phyloP scores from a whole-genome alignment of 1,139 yeast species.

The Debaryomyces coudertii region DNA sequence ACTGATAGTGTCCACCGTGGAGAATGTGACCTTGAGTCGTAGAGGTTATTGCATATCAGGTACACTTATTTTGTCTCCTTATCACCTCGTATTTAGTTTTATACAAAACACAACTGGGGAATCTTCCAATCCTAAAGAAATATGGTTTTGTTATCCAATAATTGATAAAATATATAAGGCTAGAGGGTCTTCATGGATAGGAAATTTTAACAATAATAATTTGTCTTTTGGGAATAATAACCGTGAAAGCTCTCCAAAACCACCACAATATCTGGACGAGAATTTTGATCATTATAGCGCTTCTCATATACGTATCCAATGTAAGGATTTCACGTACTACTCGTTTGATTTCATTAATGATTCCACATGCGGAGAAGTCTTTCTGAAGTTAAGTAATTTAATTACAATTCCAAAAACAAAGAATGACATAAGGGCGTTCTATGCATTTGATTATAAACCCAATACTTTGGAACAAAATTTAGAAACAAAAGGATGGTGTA shows the following conservation, averaged over 20 bases:
- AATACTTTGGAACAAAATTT: slow-evolving; percentile 64
- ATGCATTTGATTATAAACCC: slow-evolving; percentile 54
- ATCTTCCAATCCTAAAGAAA: slow-evolving; percentile 54
- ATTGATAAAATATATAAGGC: slow-evolving; percentile 68
- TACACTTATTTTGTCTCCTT: slow-evolving; percentile 75
- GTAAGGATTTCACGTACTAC: slow-evolving; percentile 86
- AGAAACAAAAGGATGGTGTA: slow-evolving; percentile 65
- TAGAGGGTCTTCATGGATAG: slow-evolving; percentile 50
- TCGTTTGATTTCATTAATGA: slow-evolving; percentile 74
- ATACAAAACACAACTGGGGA: slow-evolving; percentile 24
- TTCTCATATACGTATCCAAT: slow-evolving; percentile 65
- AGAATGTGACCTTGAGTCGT: slow-evolving; percentile 67
- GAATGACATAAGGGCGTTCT: slow-evolving; percentile 46
- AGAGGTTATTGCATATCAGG: slow-evolving; percentile 72
- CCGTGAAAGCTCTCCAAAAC: slow-evolving; percentile 11
- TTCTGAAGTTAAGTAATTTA: slow-evolving; percentile 66
- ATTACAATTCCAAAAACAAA: slow-evolving; percentile 46
- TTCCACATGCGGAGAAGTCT: slow-evolving; percentile 67
- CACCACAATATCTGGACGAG: slow-evolving; percentile 19
- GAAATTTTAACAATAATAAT: slow-evolving; percentile 14
- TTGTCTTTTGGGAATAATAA: slow-evolving; percentile 5
- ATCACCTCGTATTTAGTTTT: slow-evolving; percentile 78
- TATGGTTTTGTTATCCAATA: slow-evolving; percentile 94
- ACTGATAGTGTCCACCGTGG: slow-evolving; percentile 47
- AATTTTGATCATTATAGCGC: slow-evolving; percentile 49